A percentile compares a stretch with the other conserved stretches of the same genome.
Evolutionary conservation across 1,284 basidiomycete species (phyloP).

Genomic region (Pseudozyma thailandica): DNA sequence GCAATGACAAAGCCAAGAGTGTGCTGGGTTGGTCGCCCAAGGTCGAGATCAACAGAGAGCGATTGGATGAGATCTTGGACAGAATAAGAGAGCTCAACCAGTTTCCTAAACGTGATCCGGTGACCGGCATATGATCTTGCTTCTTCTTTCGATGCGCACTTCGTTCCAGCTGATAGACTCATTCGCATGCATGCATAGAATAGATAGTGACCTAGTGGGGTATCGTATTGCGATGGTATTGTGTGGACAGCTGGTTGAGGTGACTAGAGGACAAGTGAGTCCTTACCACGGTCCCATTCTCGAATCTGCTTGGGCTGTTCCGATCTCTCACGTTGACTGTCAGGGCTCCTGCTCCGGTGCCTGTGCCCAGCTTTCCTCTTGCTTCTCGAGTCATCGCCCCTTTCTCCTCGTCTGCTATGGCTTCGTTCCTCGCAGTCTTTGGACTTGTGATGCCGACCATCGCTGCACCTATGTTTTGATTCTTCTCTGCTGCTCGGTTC

Average conservation of each 20-base stretch:
- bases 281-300: slow-evolving; percentile 45
- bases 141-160: too few relatives aligned
- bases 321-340: neutral
- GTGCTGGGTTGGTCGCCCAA: slow-evolving; percentile 40
- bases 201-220: neutral
- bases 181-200: neutral
- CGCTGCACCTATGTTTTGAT: too few relatives aligned
- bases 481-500: neutral
- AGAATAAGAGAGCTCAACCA: slow-evolving; percentile 23
- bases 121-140: neutral
- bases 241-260: neutral
- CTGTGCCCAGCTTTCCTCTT: neutral
- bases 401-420: neutral
- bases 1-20: slow-evolving; percentile 38
- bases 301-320: slow-evolving; percentile 14
- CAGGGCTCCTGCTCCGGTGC: neutral
- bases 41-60: slow-evolving; percentile 7
- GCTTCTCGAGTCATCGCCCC: neutral
- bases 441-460: neutral
- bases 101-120: slow-evolving; percentile 12
- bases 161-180: neutral
- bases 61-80: slow-evolving; percentile 29
- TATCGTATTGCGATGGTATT: neutral
- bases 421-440: neutral
- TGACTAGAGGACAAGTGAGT: slow-evolving; percentile 11